phyloP scores from a whole-genome alignment of 2,329 filamentous ascomycete species.

The Cladobotryum mycophilum region DNA sequence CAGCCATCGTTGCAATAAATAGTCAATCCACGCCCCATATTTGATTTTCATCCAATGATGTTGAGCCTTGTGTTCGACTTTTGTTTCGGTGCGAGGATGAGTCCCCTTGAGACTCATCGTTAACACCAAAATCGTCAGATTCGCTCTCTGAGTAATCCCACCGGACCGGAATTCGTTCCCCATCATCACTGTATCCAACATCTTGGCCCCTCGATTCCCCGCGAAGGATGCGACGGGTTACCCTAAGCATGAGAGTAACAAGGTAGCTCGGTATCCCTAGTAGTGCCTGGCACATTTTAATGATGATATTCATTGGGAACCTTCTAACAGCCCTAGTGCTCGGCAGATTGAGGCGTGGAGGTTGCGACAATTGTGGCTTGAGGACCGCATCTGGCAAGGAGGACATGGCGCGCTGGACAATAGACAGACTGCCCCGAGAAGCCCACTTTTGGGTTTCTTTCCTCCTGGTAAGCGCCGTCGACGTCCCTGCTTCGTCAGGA shows the following conservation, averaged over 20 bases:
- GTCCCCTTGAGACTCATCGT: background rate
- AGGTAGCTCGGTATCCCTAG: slow-evolving; percentile 76
- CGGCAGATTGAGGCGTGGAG: background rate
- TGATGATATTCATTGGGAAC: slow-evolving; percentile 52
- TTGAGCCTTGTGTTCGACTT: background rate
- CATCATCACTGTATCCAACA: slow-evolving; percentile 41
- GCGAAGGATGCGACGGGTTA: slow-evolving; percentile 67
- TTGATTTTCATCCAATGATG: background rate
- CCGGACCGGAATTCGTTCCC: slow-evolving; percentile 48
- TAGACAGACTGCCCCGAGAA: background rate
- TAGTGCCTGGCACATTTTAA: slow-evolving; percentile 70
- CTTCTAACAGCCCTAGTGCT: slow-evolving; percentile 13
- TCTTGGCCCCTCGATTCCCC: slow-evolving; percentile 58
- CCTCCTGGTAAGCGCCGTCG: background rate
- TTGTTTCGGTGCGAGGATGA: background rate
- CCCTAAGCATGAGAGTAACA: slow-evolving; percentile 70
- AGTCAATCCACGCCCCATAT: background rate
- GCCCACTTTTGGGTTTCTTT: slow-evolving; percentile 16
- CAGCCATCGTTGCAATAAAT: background rate
- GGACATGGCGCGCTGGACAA: background rate
- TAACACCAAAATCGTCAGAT: background rate
- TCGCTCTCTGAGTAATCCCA: slow-evolving; percentile 50
- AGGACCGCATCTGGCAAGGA: background rate
- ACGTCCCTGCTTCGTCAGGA: background rate
- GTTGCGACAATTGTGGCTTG: background rate